Percentiles rank a stretch among this genome's conserved stretches.
These are phyloP conservation scores for Rhizopus delemar DNA, from an alignment of 371 early-diverging fungal genomes.

Conservation along the genomic window DNA sequence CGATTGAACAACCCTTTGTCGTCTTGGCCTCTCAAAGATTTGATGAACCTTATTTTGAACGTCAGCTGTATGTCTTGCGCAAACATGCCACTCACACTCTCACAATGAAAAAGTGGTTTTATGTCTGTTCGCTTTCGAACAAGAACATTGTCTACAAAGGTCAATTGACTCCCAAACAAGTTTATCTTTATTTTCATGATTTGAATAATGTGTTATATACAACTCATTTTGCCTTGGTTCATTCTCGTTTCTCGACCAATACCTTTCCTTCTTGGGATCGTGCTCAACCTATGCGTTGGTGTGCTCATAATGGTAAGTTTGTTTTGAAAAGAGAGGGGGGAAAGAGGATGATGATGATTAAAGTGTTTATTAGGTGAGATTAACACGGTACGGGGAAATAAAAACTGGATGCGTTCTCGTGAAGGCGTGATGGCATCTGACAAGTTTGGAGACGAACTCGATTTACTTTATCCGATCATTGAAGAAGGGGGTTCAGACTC, in stretches of 20 bases:
- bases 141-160: conserved; percentile 96
- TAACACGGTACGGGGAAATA: conserved; percentile 96
- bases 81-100: conserved; percentile 90
- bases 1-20: conserved; percentile 90
- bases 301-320: conserved; percentile 94
- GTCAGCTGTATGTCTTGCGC: conserved; percentile 85
- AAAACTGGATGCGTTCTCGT: conserved; percentile 98
- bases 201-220: conserved; percentile 76
- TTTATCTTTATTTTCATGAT: conserved; percentile 90
- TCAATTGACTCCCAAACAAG: conserved; percentile 90
- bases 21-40: conserved; percentile 54
- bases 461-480: conserved; percentile 90
- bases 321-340: no score
- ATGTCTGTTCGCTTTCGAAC: conserved; percentile 91
- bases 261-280: conserved; percentile 98
- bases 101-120: conserved; percentile 86
- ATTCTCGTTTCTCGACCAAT: conserved; percentile 98
- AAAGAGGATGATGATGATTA: no score
- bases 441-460: conserved; percentile 77
- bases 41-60: conserved; percentile 77
- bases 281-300: conserved; percentile 96
- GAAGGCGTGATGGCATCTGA: conserved; percentile 89
- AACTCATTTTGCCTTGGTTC: conserved; percentile 94
- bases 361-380: conserved; percentile 76
- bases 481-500: conserved; percentile 97